A percentile compares a stretch with the other conserved stretches of the same genome.
phyloP scores from a whole-genome alignment of 805 yeast species.

The Jamesozyma jinghongensis region DNA sequence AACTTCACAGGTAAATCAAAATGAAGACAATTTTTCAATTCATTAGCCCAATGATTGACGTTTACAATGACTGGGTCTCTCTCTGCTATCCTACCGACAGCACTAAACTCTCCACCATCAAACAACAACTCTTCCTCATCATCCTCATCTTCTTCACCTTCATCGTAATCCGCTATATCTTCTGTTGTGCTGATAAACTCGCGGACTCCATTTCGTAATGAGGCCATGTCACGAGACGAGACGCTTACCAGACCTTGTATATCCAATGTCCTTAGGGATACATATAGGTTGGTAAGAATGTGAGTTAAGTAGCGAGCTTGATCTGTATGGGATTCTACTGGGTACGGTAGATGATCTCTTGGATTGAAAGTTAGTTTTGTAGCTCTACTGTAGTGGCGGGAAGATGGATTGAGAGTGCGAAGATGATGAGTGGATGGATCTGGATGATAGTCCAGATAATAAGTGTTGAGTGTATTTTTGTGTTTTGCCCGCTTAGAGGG shows the following conservation, averaged over 20 bases:
- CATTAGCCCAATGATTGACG: conserved; percentile 81
- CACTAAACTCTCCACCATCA: conserved; percentile 30
- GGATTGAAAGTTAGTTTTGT: conserved; percentile 28
- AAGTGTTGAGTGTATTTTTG: too few species aligned
- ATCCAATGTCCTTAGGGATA: conserved; percentile 67
- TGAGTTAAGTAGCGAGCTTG: conserved; percentile 69
- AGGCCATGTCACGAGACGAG: conserved; percentile 56
- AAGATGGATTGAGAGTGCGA: conserved; percentile 25
- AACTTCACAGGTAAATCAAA: conserved; percentile 64
- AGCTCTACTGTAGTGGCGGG: conserved; percentile 33
- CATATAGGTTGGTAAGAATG: conserved; percentile 66
- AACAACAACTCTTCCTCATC: conserved; percentile 25
- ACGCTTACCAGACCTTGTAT: conserved; percentile 60
- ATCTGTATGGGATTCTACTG: conserved; percentile 58
- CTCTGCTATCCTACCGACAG: conserved; percentile 51
- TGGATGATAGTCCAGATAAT: conserved; percentile 45
- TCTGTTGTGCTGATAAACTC: background rate
- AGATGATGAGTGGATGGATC: conserved; percentile 29
- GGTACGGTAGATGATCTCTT: conserved; percentile 55
- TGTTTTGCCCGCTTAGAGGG: too few species aligned
- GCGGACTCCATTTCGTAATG: conserved; percentile 22
- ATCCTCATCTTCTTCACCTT: conserved; percentile 19
- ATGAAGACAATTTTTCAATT: conserved; percentile 65
- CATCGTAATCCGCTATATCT: conserved; percentile 14
- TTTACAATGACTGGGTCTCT: conserved; percentile 63